A percentile compares a stretch with the other conserved stretches of the same genome.
Conservation (phyloP, 306 rosid genomes). For the Vigna unguiculata region DNA sequence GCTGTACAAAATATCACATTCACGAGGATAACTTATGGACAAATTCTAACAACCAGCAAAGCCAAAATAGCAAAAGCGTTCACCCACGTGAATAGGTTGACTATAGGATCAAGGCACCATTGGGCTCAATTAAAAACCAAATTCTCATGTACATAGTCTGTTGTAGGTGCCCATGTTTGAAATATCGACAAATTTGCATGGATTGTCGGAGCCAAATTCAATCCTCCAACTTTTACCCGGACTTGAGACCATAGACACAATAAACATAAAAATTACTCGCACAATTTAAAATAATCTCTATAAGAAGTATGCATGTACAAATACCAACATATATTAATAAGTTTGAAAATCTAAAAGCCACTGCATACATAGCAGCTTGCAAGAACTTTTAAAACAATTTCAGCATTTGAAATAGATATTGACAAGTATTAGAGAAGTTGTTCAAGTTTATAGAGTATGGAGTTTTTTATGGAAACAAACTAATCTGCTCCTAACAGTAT, state of each 20-base stretch:
- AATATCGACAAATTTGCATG: neutral
- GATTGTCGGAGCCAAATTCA: neutral
- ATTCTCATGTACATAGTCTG: neutral
- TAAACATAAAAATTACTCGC: neutral
- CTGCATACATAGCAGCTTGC: constrained; percentile 14
- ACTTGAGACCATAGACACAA: constrained; percentile 19
- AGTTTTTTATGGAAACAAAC: constrained; percentile 6
- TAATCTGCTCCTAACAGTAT: constrained; percentile 5
- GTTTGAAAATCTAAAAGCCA: constrained; percentile 31
- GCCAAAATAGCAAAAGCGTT: neutral
- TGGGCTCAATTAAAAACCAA: constrained; percentile 1
- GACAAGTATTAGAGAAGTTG: constrained; percentile 6
- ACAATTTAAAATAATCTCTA: constrained; percentile 14
- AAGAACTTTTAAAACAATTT: constrained; percentile 25
- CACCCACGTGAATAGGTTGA: neutral
- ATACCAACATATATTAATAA: constrained; percentile 20
- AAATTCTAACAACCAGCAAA: constrained; percentile 33
- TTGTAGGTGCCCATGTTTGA: neutral
- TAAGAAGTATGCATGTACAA: constrained; percentile 20
- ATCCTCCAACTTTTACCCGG: neutral
- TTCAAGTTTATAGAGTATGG: constrained; percentile 17
- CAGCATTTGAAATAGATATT: constrained; percentile 1
- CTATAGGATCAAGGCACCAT: neutral
- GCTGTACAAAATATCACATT: constrained; percentile 30
- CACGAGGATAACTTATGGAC: constrained; percentile 15